Evolutionary conservation across 768 basidiomycete genomes (phyloP), one percentile per base, ranked within the genome.

Genomic region (Lentinula guzmanii): DNA sequence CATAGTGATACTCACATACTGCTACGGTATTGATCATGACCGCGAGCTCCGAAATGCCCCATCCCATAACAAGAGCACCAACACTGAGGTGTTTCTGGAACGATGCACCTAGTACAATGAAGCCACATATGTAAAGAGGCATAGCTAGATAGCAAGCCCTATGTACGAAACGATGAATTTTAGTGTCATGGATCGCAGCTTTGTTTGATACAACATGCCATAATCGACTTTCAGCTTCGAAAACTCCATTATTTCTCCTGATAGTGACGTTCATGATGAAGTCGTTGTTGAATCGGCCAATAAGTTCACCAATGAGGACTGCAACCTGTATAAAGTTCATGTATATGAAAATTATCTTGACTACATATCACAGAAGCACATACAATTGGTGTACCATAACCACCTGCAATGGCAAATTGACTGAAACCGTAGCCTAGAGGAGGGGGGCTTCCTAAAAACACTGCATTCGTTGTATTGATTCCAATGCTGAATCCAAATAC

Each of bases 131-230:
- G 67, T 83, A 87, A n/a, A 88, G 70, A 1, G 79, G 79, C 10
- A 86, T 68, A 0, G 82, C 86, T 46, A 85, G 68, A 66, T 88
- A 88, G 64, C 80, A 82, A 1, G 83, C 77, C 86, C 86, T 86
- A 46, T 13, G 46, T 31, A 35, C 16, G 8, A n/a, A 35, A 13
- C 3, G 33, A 35, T 9, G 18, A 43, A 10, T 21, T 5, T 15
- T 43, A 15, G 9, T 24, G 52, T 52, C 28, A 56, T 6, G 7
- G 7, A 21, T 39, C 35, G 35, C 2, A n/a, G 31, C 16, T 18
- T 13, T 35, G 31, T 16, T 10, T 21, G 4, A 58, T 4, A 37
- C 4, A 41, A 65, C 75, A 35, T 65, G 84, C 85, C 86, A 86
- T 7, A 87, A 74, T 46, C 86, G 84, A 62, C 75, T 78, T 67